phyloP scores from a whole-genome alignment of 2,329 filamentous ascomycete genomes.

The Juglanconis sp. region DNA sequence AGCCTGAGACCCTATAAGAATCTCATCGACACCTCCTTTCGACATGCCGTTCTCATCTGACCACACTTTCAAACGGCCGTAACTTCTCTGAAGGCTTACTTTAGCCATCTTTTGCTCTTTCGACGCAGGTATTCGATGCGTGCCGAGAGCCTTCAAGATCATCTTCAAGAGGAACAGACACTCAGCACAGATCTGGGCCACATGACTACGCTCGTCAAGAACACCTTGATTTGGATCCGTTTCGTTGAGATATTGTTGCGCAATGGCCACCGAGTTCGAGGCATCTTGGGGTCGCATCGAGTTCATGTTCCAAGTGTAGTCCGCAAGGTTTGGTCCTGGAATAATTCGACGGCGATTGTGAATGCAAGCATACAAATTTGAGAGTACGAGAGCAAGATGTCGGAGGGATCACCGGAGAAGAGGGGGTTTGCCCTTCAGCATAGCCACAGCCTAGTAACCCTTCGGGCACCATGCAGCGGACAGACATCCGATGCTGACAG shows the following conservation, averaged over 20 bases:
- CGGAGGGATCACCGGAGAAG: neutral
- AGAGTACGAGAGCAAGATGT: too few relatives aligned
- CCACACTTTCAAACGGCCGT: constrained; percentile 3
- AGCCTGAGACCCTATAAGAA: neutral
- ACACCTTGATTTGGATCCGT: neutral
- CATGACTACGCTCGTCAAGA: neutral
- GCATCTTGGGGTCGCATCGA: neutral
- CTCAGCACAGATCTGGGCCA: neutral
- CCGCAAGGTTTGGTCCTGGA: too few relatives aligned
- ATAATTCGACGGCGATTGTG: too few relatives aligned
- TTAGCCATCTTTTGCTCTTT: neutral
- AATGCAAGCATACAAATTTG: too few relatives aligned
- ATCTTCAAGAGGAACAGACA: neutral
- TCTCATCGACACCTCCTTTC: neutral
- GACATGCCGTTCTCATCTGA: neutral
- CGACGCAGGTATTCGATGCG: neutral
- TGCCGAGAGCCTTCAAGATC: neutral
- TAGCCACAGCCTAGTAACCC: neutral
- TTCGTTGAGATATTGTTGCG: neutral
- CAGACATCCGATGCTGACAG: neutral
- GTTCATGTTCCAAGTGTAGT: too few relatives aligned
- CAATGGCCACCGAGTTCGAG: too few relatives aligned
- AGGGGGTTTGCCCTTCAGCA: neutral
- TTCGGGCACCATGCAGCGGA: neutral
- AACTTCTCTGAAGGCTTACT: neutral